These are phyloP conservation scores for Celoporthe dispersa DNA, from an alignment of 2,329 filamentous ascomycete genomes.

Conservation along the genomic window DNA sequence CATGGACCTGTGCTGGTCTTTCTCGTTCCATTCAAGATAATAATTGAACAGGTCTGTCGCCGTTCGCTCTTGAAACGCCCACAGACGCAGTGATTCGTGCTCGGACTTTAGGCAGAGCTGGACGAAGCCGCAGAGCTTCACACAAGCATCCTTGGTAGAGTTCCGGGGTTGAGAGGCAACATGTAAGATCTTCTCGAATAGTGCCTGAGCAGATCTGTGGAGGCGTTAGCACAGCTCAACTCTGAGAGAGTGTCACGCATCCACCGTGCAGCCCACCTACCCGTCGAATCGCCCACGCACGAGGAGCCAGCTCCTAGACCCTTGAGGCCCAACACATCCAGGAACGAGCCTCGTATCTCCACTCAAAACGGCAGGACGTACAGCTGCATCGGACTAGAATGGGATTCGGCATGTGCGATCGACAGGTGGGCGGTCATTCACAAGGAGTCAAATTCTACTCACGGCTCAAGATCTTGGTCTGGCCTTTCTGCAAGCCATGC, in stretches of 20 bases:
- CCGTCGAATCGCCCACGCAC: conserved; percentile 15
- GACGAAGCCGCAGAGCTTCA: conserved; percentile 65
- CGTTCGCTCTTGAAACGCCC: conserved; percentile 57
- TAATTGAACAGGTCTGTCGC: conserved; percentile 60
- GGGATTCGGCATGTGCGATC: conserved; percentile 2
- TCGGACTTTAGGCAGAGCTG: conserved; percentile 60
- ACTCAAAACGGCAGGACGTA: not conserved
- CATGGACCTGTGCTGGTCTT: conserved; percentile 67
- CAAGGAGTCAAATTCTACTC: conserved; percentile 15
- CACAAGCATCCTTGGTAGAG: conserved; percentile 60
- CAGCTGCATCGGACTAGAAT: not conserved
- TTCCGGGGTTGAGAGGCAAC: conserved; percentile 58
- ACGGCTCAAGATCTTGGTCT: conserved; percentile 21
- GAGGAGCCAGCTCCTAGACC: not conserved
- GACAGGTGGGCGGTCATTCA: not conserved
- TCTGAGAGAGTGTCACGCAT: not conserved
- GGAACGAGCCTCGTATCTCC: not conserved
- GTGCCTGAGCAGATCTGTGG: conserved; percentile 41
- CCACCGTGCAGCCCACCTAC: conserved; percentile 13
- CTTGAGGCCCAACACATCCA: not conserved
- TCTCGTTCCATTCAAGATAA: conserved; percentile 70
- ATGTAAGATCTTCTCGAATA: conserved; percentile 54
- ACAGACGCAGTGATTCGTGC: conserved; percentile 46
- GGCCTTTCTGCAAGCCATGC: conserved; percentile 35
- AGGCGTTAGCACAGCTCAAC: not conserved